Evolutionary conservation across 1,284 basidiomycete species (phyloP).

Genomic region (Cutaneotrichosporon cutaneum): DNA sequence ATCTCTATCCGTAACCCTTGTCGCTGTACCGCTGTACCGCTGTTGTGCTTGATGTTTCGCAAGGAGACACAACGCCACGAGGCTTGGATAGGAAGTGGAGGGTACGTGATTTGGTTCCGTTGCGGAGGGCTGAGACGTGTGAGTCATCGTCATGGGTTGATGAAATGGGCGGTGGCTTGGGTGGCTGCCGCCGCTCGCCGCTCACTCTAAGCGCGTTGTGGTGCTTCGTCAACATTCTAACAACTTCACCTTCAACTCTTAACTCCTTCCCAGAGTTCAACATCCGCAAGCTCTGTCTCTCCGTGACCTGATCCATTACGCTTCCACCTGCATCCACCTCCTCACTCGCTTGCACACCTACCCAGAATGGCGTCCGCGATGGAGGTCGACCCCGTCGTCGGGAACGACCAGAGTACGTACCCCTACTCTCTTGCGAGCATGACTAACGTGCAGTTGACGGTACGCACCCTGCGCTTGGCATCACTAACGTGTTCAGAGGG

Average conservation of each 20-base stretch:
- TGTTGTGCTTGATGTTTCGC: not conserved
- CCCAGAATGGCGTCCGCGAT: constrained; percentile 47
- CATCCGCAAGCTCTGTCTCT: not conserved
- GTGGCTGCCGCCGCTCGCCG: not conserved
- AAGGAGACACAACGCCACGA: not conserved
- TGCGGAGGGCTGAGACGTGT: not conserved
- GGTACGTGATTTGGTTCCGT: constrained; percentile 5
- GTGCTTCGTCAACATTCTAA: not conserved
- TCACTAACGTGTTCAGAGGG: constrained; percentile 60
- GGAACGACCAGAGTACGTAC: constrained; percentile 42
- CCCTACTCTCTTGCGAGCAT: not conserved
- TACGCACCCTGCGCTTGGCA: constrained; percentile 23
- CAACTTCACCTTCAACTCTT: not conserved
- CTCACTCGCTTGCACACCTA: not conserved
- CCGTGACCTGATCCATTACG: not conserved
- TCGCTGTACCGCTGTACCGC: too few relatives aligned
- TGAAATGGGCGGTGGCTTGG: too few relatives aligned
- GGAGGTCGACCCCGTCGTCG: constrained; percentile 45
- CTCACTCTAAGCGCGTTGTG: not conserved
- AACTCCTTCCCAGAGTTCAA: too few relatives aligned
- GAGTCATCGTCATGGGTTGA: constrained; percentile 9
- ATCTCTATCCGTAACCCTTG: not conserved
- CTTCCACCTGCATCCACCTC: not conserved
- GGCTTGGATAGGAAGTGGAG: not conserved
- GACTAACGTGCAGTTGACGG: constrained; percentile 39